phyloP scores from a whole-genome alignment of 371 early-diverging fungal genomes.

The Dichotomocladium elegans region DNA sequence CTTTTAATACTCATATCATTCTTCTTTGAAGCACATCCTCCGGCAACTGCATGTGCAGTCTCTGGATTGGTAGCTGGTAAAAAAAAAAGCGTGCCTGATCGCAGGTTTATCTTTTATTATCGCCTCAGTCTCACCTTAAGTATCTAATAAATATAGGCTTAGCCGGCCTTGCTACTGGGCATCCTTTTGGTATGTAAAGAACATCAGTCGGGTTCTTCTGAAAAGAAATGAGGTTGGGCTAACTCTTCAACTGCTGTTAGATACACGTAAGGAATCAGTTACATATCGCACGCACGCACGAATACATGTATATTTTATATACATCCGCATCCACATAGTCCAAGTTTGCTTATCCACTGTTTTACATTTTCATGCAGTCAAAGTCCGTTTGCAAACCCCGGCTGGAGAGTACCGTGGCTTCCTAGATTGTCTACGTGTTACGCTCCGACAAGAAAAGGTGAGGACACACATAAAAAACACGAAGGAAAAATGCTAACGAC shows the following conservation, averaged over 20 bases:
- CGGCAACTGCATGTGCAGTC: slow-evolving; percentile 24
- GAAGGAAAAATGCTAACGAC: too few species aligned
- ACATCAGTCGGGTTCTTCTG: background rate
- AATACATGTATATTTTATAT: background rate
- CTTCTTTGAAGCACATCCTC: background rate
- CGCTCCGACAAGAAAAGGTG: slow-evolving; percentile 61
- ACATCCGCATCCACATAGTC: background rate
- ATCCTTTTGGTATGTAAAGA: slow-evolving; percentile 56
- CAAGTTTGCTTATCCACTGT: background rate
- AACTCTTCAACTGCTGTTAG: slow-evolving; percentile 15
- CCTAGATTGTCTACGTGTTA: slow-evolving; percentile 56
- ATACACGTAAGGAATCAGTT: slow-evolving; percentile 25
- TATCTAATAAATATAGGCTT: slow-evolving; percentile 34
- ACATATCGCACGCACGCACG: background rate
- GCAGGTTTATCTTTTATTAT: background rate
- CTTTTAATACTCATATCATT: too few species aligned
- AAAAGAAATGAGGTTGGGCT: background rate
- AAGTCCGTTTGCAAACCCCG: slow-evolving; percentile 56
- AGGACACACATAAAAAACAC: too few species aligned
- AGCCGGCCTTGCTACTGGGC: slow-evolving; percentile 61
- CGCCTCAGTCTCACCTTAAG: background rate
- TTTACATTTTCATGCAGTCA: slow-evolving; percentile 32
- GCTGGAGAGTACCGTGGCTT: slow-evolving; percentile 57
- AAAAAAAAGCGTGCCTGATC: too few species aligned
- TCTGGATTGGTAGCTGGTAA: slow-evolving; percentile 62